Evolutionary conservation across 768 basidiomycete genomes (phyloP), one percentile per base, ranked within the genome.

Genomic region (Tubosaeta sp.): DNA sequence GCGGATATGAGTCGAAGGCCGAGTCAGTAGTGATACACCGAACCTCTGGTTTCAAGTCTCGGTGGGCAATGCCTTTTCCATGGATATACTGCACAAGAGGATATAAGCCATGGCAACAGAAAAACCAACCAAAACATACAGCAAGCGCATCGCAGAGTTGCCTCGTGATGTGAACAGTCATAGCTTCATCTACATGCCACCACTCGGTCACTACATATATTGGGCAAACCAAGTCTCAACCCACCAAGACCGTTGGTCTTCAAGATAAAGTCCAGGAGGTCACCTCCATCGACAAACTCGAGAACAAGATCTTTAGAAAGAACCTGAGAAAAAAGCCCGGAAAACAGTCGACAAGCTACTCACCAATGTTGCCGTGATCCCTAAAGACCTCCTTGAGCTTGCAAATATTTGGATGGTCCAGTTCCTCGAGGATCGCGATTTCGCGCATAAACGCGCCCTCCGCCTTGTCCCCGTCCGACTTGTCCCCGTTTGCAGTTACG

Each of bases 31-130:
- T 17, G 27, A 37, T 35, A 11, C n/a, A 22, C 41, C 42, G 47
- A 26, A 84, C 84, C 73, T 90, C 88, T 1, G 95, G 95, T 68
- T 97, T 97, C 42, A 97, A 72, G 67, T 99, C 97, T 42, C 97
- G 87, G 70, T 98, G 95, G 0, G 92, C 81, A 42, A 99, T 85
- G 14, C 86, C 87, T 62, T 82, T 74, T 8, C 73, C 74, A 54
- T 90, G 89, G 46, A 89, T 82, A 59, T 88, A 90, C 76, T 76
- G 52, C 14, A 34, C 11, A 42, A 31, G 25, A 38, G 12, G 3
- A 32, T 22, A 17, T 68, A 17, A 60, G 54, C 9, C 2, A 50
- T 14, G 31, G 7, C 16, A 22, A 7, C 31, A 26, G 42, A 10
- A 16, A 26, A 10, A 48, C 17, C 10, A n/a, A 14, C 19, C 27